Base-by-base conservation (phyloP, 139 green algal genomes). In the Choricystis sp. region DNA sequence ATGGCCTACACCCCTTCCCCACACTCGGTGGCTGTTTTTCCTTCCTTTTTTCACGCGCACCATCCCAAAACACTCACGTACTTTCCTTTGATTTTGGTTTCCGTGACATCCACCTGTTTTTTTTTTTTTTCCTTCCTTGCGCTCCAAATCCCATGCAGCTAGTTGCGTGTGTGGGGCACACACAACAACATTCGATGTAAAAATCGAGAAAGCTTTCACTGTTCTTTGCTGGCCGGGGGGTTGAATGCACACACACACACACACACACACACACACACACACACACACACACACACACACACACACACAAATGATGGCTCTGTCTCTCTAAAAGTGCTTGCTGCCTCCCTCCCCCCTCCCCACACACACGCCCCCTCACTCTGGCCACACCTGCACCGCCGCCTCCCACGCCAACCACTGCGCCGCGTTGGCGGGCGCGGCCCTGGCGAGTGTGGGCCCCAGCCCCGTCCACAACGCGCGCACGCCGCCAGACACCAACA, bases 381-480 rank as follows among this genome's bases (percentile, higher is more conserved):
- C 40, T 16, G 9, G 9, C 40, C 40, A 52, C 40, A 9, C 40
- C 9, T 16, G 40, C 40, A 52, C 40, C 40, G 40, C 40, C 56
- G 19, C 9, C 63, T 82, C 75, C 73, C 75, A 85, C 1, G 65
- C 73, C 49, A 82, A 48, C 76, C 73, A 85, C 68, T 86, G 80
- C 29, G 62, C 69, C 3, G 81, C 81, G 61, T 87, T 87, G 2
- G 81, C 81, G 2, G 78, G 78, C 31, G 85, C 82, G 0, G 81
- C 81, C 0, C 81, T 69, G 25, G 69, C 31, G 25, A 85, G 26
- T 2, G 70, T 81, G 3, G 80, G 80, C 22, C 60, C 56, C 23
- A 81, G 65, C 1, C 80, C 80, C 25, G 71, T 64, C 60, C 72
- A 86, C 29, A 81, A 59, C 2, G 70, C 69, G 0, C 62, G 27